Base-by-base conservation (phyloP, 805 yeast genomes). In the Metschnikowia gelsemii region DNA sequence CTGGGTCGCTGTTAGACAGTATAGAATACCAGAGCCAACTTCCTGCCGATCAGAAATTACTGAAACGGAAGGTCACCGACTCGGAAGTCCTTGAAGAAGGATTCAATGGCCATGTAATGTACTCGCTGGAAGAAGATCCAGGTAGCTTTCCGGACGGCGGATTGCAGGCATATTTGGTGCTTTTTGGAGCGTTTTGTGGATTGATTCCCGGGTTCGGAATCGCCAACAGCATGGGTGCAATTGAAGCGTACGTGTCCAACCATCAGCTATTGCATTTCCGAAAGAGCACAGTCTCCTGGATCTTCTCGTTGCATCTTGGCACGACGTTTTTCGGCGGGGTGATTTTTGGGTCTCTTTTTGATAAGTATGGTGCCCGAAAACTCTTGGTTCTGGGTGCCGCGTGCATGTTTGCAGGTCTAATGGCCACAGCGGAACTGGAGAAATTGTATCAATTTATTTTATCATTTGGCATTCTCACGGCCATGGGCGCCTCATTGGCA, bases 371-470 rank as follows among this genome's bases (percentile, higher is more conserved):
- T 4, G 66, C 76, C 9, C 54, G 54, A 25, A 61, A 52, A 22
- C 62, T 63, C 14, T 54, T 73, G 45, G 53, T 63, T 4, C 46
- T 63, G 4, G 79, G 78, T 1, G 53, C 72, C 1, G 13, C 62
- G 0, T 43, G 69, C 9, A 55, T 66, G 19, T 56, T 64, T 22
- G 57, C 58, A 4, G 78, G 79, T 1, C 42, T 73, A 25, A 56
- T 74, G 45, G 67, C 73, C 2, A 70, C 75, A 6, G 78, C 73
- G 0, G 66, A 63, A 34, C 70, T 76, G 31, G 57, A 58, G 2
- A 54, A 63, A 8, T 63, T 73, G 12, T 75, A 70, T 51, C 84
- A 79, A 42, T 72, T 80, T 41, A 63, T 80, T 25, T 56, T 79
- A 11, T 66, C 76, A 6, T 79, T 76, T 56, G 76, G 83, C 21